phyloP scores from a whole-genome alignment of 192 early-diverging fungal genomes.

The Phycomyces blakesleeanus region DNA sequence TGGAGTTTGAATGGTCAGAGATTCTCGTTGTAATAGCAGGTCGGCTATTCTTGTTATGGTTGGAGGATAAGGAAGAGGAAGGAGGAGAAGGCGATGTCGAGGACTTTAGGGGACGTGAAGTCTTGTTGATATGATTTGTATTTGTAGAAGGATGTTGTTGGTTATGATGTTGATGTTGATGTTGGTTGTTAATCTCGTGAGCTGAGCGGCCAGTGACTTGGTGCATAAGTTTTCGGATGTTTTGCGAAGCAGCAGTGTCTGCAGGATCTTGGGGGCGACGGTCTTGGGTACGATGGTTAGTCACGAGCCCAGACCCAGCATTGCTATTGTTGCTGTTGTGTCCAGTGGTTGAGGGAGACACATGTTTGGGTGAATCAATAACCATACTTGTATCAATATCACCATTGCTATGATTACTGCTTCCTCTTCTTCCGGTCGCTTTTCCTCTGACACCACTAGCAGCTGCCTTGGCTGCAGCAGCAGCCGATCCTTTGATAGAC shows the following conservation, averaged over 20 bases:
- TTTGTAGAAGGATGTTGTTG: neutral
- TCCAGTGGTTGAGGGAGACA: no score
- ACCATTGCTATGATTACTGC: neutral
- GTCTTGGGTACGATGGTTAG: neutral
- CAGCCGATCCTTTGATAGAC: conserved; percentile 3
- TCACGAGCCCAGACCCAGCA: neutral
- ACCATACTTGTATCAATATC: neutral
- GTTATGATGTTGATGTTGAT: no score
- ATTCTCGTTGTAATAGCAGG: no score
- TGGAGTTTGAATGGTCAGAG: no score
- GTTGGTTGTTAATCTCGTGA: no score
- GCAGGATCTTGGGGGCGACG: neutral
- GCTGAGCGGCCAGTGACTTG: neutral
- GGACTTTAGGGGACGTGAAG: no score
- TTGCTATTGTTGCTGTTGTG: no score
- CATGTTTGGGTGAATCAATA: neutral
- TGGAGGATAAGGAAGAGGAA: neutral
- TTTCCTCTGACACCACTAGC: no score
- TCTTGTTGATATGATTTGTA: no score
- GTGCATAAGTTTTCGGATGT: neutral
- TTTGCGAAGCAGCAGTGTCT: neutral
- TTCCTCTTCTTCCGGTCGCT: no score
- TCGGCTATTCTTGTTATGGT: neutral
- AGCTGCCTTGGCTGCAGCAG: neutral
- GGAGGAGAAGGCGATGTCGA: neutral